Evolutionary conservation across 768 basidiomycete genomes (phyloP).

Genomic region (Fibroporia radiculosa): DNA sequence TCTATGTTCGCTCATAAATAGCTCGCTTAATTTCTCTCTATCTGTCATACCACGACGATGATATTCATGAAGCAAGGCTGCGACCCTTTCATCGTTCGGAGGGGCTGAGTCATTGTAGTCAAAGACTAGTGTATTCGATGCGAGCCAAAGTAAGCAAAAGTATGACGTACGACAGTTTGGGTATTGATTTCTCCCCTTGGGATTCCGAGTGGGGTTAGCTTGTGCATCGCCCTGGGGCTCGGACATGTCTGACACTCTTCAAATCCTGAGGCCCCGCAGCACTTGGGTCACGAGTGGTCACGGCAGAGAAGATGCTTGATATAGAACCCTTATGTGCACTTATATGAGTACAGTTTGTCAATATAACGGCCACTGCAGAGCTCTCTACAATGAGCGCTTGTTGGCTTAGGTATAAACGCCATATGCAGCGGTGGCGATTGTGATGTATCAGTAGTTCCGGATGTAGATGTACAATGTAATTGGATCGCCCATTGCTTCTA

Average conservation of each 20-base stretch:
- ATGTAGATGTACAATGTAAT: not conserved
- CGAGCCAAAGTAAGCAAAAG: not conserved
- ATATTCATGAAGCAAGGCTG: not conserved
- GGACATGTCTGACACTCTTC: no score
- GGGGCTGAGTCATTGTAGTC: not conserved
- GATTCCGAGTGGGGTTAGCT: not conserved
- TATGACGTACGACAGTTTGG: not conserved
- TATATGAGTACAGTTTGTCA: no score
- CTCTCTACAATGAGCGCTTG: not conserved
- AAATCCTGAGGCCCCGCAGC: no score
- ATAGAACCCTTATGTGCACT: no score
- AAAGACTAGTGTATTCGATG: not conserved
- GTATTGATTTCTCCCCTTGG: not conserved
- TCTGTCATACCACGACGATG: not conserved
- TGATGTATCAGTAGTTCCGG: not conserved
- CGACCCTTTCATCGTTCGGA: not conserved
- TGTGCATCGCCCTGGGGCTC: no score
- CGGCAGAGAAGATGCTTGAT: no score
- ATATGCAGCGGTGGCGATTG: not conserved
- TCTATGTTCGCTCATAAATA: not conserved
- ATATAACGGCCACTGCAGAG: no score
- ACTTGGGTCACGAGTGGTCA: no score
- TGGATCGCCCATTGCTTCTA: not conserved
- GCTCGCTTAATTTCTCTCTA: not conserved
- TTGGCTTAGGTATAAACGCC: not conserved